Base-by-base conservation (phyloP, 1,284 basidiomycete genomes). In the Pseudozyma pruni region DNA sequence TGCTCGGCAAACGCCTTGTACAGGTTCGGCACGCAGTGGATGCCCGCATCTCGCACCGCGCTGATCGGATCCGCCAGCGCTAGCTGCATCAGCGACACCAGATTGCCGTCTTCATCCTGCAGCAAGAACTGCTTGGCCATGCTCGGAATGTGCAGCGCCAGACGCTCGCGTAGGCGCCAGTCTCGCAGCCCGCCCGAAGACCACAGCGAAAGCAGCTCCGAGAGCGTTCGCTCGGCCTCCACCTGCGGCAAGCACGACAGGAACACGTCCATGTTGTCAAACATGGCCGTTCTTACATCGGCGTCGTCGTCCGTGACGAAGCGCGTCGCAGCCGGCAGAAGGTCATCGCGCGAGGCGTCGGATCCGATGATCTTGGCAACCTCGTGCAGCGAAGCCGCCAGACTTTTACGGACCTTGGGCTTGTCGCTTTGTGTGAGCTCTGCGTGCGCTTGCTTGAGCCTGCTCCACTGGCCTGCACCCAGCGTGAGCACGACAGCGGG, bases 401-500 rank as follows among this genome's bases (percentile, higher is more conserved):
- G 85, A 13, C 91, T 91, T 62, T 87, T 87, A 27, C 89, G 87
- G 27, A 94, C 90, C 68, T 90, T 89, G 55, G 71, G 46, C 29
- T 63, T 66, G 38, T 57, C 50, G 87, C 86, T 85, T 73, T 88
- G 86, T 20, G 86, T 84, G 42, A 97, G 86, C 8, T 87, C 85
- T 20, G 86, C 80, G 83, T 96, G 94, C 38, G 89, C 84, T 7
- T 86, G 85, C 25, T 90, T 88, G 13, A 98, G 84, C 61, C 90
- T 87, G n/a, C 82, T 76, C 94, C 94, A 98, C 40, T 91, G 87
- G 6, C 85, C 83, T 2, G 63, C 51, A 6, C 94, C 94, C 16
- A 97, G 85, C 0, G 94, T 93, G 8, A 94, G 86, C 11, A 89
- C 88, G 1, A 98, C 92, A 11, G 94, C 94, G 17, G 94, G 95